These are phyloP conservation scores for Boechera retrofracta DNA, from an alignment of 345 rosid species.

Conservation along the genomic window DNA sequence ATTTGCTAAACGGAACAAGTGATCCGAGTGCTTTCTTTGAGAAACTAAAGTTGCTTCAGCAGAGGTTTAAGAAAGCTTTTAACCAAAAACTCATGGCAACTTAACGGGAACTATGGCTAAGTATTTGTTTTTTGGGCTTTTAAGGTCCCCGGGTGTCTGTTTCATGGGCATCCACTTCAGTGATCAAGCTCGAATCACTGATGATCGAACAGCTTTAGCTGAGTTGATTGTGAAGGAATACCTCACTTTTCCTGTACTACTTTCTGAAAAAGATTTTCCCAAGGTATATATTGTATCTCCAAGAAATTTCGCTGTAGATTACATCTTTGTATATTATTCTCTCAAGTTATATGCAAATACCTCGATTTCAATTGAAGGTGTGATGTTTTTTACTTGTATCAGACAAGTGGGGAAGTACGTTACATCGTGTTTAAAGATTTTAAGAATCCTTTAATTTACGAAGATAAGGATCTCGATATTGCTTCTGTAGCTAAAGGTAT, in stretches of 20 bases:
- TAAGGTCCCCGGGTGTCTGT: constrained; percentile 68
- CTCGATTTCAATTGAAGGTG: background rate
- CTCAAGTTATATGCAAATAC: background rate
- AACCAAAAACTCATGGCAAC: constrained; percentile 1
- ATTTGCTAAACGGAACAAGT: constrained; percentile 50
- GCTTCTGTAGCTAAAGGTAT: constrained; percentile 70
- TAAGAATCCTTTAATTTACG: constrained; percentile 55
- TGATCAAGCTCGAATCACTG: constrained; percentile 49
- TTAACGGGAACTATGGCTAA: constrained; percentile 11
- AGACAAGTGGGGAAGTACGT: constrained; percentile 60
- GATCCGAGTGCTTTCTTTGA: constrained; percentile 52
- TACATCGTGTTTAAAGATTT: constrained; percentile 68
- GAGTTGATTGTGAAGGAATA: constrained; percentile 69
- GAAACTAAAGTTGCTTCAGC: constrained; percentile 73
- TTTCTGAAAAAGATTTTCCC: constrained; percentile 58
- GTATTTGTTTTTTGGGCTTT: constrained; percentile 32
- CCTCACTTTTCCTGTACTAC: constrained; percentile 74
- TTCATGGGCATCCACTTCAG: constrained; percentile 66
- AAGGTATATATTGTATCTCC: constrained; percentile 51
- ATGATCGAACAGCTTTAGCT: constrained; percentile 54
- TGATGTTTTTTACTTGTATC: constrained; percentile 32
- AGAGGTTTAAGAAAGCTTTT: constrained; percentile 56
- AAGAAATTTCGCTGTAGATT: background rate
- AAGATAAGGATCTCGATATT: constrained; percentile 59
- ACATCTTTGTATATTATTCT: constrained; percentile 8